Percentiles rank a stretch among this genome's conserved stretches.
These are phyloP conservation scores for Botrytis deweyae DNA, from an alignment of 2,329 filamentous ascomycete genomes.

Conservation along the genomic window DNA sequence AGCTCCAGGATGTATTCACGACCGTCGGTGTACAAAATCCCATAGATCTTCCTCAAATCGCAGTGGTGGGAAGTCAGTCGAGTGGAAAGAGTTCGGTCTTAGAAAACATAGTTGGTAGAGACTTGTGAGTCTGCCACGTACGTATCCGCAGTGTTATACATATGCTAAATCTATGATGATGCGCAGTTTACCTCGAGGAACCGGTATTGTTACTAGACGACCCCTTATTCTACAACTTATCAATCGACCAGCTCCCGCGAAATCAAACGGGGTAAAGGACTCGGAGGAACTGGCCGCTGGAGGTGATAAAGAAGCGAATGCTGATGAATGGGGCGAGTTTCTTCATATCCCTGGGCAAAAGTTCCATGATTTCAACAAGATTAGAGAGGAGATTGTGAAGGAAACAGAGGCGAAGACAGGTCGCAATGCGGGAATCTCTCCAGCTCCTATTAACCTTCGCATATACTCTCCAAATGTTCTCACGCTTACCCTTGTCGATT, in stretches of 20 bases:
- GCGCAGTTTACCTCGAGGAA: constrained; percentile 85
- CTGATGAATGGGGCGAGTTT: constrained; percentile 98
- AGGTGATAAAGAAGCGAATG: constrained; percentile 83
- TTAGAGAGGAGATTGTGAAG: constrained; percentile 93
- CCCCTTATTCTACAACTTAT: constrained; percentile 97
- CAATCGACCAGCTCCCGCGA: constrained; percentile 68
- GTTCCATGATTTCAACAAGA: constrained; percentile 97
- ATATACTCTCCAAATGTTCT: constrained; percentile 99
- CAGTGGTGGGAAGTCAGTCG: constrained; percentile 96
- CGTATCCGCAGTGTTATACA: constrained; percentile 22
- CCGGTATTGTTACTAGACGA: constrained; percentile 93
- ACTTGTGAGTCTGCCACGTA: constrained; percentile 71
- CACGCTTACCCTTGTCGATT: constrained; percentile 91
- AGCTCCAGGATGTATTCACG: constrained; percentile 98
- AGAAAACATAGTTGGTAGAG: constrained; percentile 97
- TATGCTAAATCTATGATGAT: constrained; percentile 34
- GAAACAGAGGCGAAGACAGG: constrained; percentile 98
- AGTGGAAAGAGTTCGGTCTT: constrained; percentile 99
- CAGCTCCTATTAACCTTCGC: constrained; percentile 92
- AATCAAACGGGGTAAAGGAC: constrained; percentile 68
- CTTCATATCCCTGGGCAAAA: constrained; percentile 96
- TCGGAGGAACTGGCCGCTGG: constrained; percentile 60
- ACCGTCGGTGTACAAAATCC: constrained; percentile 99
- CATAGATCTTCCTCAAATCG: constrained; percentile 97
- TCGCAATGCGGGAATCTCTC: constrained; percentile 93